Percentiles rank a stretch among this genome's conserved stretches.
These are phyloP conservation scores for Trypanosoma lewisi DNA, from an alignment of 208 protist genomes.

Conservation along the genomic window DNA sequence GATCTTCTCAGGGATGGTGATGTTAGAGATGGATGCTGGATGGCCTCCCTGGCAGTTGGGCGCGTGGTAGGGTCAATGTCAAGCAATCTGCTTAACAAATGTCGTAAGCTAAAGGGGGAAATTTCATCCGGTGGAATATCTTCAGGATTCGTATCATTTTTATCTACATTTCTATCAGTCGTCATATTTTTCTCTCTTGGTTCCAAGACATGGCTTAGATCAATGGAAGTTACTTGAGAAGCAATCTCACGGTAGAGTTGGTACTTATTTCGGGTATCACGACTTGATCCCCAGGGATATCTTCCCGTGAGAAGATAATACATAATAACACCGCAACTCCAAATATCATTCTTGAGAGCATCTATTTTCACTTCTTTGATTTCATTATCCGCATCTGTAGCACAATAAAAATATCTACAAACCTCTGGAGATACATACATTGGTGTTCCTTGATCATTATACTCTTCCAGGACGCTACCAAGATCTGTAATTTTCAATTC, in stretches of 20 bases:
- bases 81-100: conserved; percentile 60
- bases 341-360: conserved; percentile 70
- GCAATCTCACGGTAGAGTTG: conserved; percentile 76
- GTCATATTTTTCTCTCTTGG: conserved; percentile 6
- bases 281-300: conserved; percentile 10
- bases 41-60: conserved; percentile 60
- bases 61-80: conserved; percentile 56
- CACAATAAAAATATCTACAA: conserved; percentile 63
- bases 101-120: conserved; percentile 42
- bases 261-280: conserved; percentile 30
- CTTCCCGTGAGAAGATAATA: conserved; percentile 76
- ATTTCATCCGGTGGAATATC: not conserved
- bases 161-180: not conserved
- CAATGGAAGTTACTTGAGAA: conserved; percentile 32
- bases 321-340: conserved; percentile 71
- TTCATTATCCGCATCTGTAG: conserved; percentile 4
- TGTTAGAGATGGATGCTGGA: conserved; percentile 59
- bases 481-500: conserved; percentile 74
- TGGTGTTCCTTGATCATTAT: conserved; percentile 78
- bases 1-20: not conserved
- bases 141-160: not conserved
- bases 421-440: conserved; percentile 89
- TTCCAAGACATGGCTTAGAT: conserved; percentile 43
- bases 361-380: conserved; percentile 20
- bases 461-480: conserved; percentile 47